Evolutionary conservation across 2,329 filamentous ascomycete genomes (phyloP).

Genomic region (Didymella exigua): DNA sequence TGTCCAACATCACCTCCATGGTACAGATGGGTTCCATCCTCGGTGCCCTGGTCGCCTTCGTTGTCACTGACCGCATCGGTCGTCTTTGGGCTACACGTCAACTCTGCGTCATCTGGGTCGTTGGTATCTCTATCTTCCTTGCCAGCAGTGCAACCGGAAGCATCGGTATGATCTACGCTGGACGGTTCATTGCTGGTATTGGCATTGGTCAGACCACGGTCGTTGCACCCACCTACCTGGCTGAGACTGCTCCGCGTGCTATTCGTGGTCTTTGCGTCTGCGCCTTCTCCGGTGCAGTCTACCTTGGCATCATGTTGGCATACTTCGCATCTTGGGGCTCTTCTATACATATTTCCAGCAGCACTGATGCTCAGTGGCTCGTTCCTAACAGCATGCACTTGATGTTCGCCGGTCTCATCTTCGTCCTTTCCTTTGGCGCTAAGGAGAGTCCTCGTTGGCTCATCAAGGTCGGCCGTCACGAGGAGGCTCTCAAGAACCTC

Average conservation of each 20-base stretch:
- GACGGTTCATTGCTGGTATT: slow-evolving; percentile 69
- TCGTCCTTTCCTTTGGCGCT: slow-evolving; percentile 71
- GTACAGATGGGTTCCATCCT: slow-evolving; percentile 78
- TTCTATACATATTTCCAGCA: slow-evolving; percentile 57
- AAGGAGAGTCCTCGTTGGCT: slow-evolving; percentile 74
- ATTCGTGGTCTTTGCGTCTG: slow-evolving; percentile 76
- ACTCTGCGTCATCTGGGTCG: slow-evolving; percentile 50
- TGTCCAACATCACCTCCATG: slow-evolving; percentile 77
- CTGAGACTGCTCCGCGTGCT: slow-evolving; percentile 71
- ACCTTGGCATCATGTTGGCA: slow-evolving; percentile 74
- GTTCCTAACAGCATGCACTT: slow-evolving; percentile 77
- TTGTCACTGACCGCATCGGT: slow-evolving; percentile 54
- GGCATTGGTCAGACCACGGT: slow-evolving; percentile 71
- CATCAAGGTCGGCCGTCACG: slow-evolving; percentile 66
- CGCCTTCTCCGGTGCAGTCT: slow-evolving; percentile 73
- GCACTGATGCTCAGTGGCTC: slow-evolving; percentile 57
- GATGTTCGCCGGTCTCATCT: slow-evolving; percentile 76
- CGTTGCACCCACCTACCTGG: slow-evolving; percentile 73
- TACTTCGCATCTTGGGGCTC: slow-evolving; percentile 71
- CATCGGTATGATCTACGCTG: slow-evolving; percentile 63
- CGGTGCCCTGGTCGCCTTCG: slow-evolving; percentile 68
- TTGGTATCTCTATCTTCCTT: slow-evolving; percentile 51
- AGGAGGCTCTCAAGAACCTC: slow-evolving; percentile 63
- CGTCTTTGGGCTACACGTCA: slow-evolving; percentile 52
- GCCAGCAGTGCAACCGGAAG: slow-evolving; percentile 43